phyloP scores from a whole-genome alignment of 2,329 filamentous ascomycete species.

The Penicillium sp. region DNA sequence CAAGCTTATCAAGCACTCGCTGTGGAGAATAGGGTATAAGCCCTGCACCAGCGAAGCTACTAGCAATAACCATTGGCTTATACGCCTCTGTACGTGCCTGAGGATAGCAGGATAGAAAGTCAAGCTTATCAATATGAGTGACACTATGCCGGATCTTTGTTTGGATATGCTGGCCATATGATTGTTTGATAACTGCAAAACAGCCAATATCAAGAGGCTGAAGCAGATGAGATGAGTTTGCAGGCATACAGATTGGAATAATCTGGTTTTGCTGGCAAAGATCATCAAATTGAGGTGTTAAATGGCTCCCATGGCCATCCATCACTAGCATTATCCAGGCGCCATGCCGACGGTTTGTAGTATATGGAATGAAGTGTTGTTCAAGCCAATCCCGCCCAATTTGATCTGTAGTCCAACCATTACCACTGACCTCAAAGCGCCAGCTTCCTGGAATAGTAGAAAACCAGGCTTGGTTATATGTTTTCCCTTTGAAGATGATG shows the following conservation, averaged over 20 bases:
- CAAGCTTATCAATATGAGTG: background rate
- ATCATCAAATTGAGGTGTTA: conserved; percentile 21
- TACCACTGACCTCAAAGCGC: conserved; percentile 28
- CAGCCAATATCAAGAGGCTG: background rate
- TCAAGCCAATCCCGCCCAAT: conserved; percentile 40
- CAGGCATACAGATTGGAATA: background rate
- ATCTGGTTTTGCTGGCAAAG: background rate
- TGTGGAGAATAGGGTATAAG: background rate
- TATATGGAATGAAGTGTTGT: conserved; percentile 40
- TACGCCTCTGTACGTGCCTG: background rate
- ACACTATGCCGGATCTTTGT: background rate
- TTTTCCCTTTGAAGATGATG: conserved; percentile 20
- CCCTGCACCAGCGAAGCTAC: background rate
- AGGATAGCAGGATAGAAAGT: background rate
- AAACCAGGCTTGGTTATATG: conserved; percentile 10
- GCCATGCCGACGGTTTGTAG: conserved; percentile 26
- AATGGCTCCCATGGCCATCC: conserved; percentile 42
- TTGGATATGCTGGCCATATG: no score
- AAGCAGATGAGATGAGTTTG: background rate
- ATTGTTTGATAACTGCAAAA: no score
- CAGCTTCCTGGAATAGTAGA: background rate
- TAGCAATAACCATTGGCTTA: background rate
- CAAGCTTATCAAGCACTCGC: background rate
- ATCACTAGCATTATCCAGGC: conserved; percentile 43
- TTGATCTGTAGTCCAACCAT: conserved; percentile 41